phyloP scores from a whole-genome alignment of 768 basidiomycete genomes.

The Stropharia rugosoannulata region DNA sequence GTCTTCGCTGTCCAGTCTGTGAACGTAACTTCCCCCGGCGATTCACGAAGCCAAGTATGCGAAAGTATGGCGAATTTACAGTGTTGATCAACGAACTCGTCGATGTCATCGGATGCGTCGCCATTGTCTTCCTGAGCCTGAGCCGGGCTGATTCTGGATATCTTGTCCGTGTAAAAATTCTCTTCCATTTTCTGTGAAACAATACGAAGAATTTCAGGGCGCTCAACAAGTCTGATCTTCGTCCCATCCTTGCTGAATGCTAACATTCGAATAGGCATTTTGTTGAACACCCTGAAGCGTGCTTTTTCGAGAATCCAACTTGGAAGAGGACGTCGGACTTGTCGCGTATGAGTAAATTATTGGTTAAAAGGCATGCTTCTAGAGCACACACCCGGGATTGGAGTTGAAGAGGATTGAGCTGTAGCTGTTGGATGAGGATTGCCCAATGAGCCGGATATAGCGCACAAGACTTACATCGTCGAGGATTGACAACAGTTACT shows the following conservation, averaged over 20 bases:
- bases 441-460: no score
- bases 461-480: no score
- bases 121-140: background rate
- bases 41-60: background rate
- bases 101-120: background rate
- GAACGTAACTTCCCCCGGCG: background rate
- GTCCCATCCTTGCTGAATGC: background rate
- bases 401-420: no score
- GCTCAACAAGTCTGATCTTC: background rate
- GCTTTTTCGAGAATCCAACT: no score
- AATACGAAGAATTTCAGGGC: background rate
- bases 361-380: no score
- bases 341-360: no score
- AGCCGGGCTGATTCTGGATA: background rate
- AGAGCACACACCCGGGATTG: no score
- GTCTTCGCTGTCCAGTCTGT: background rate
- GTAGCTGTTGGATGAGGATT: no score
- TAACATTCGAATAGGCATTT: slow-evolving; percentile 2
- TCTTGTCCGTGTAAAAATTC: background rate
- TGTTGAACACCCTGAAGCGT: background rate
- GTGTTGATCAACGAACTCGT: background rate
- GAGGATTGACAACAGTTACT: no score
- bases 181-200: background rate
- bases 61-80: background rate
- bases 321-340: no score